These are phyloP conservation scores for Kondoa malvinella DNA, from an alignment of 768 basidiomycete genomes.

Conservation along the genomic window DNA sequence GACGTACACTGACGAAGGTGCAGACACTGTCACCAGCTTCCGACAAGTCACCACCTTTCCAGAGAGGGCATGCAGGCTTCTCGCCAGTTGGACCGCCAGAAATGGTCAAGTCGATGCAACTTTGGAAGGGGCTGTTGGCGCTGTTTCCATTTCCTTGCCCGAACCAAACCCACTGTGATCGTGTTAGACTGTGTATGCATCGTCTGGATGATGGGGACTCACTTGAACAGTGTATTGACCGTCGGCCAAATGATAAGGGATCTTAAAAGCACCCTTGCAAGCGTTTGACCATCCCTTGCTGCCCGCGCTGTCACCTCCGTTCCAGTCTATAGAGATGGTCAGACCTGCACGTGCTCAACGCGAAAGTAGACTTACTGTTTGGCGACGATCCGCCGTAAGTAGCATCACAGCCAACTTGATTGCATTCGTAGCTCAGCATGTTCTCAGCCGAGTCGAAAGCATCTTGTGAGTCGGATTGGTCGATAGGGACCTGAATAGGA, in stretches of 20 bases:
- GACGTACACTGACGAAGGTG: not conserved
- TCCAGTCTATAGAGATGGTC: not conserved
- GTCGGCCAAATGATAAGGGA: not conserved
- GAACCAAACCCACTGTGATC: slow-evolving; percentile 6
- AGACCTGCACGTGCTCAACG: not conserved
- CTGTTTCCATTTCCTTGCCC: not conserved
- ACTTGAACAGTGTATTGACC: slow-evolving; percentile 1
- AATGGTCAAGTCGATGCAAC: not conserved
- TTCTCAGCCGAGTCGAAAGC: slow-evolving; percentile 6
- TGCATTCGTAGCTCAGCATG: not conserved
- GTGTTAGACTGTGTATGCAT: no score
- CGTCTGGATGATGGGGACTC: no score
- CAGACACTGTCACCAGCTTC: not conserved
- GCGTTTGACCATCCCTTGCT: slow-evolving; percentile 3
- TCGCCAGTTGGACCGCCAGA: not conserved
- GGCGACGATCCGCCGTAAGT: slow-evolving; percentile 3
- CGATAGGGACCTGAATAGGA: no score
- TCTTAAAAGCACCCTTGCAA: not conserved
- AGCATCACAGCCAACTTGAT: not conserved
- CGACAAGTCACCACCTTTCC: not conserved
- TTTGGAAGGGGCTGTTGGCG: not conserved
- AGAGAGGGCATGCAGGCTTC: not conserved
- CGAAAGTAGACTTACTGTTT: not conserved
- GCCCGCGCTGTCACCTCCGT: not conserved
- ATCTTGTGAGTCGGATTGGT: not conserved